Evolutionary conservation across 2,329 filamentous ascomycete species (phyloP).

Genomic region (Geosmithia putterillii): DNA sequence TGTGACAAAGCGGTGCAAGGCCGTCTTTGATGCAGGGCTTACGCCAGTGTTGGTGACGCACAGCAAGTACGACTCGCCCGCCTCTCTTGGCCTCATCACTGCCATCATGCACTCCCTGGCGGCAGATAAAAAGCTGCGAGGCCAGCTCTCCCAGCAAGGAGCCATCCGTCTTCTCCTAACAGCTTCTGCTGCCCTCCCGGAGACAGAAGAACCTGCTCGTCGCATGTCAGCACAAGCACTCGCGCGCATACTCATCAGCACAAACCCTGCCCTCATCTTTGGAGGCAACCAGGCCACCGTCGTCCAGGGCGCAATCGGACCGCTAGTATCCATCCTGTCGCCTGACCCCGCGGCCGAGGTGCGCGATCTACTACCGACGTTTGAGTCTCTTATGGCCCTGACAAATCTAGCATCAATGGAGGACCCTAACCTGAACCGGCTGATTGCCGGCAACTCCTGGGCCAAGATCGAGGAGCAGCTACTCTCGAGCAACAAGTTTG

Average conservation of each 20-base stretch:
- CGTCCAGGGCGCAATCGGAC: constrained; percentile 68
- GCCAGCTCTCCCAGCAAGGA: constrained; percentile 83
- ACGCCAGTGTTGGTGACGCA: constrained; percentile 67
- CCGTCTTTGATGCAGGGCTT: constrained; percentile 66
- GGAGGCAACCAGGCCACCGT: constrained; percentile 62
- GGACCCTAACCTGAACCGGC: constrained; percentile 47
- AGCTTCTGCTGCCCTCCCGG: constrained; percentile 49
- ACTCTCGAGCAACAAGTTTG: constrained; percentile 59
- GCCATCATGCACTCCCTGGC: constrained; percentile 70
- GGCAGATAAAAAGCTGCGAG: constrained; percentile 60
- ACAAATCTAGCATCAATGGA: constrained; percentile 86
- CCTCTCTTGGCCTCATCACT: constrained; percentile 59
- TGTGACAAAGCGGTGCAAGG: constrained; percentile 63
- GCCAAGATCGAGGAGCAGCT: constrained; percentile 71
- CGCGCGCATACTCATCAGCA: constrained; percentile 75
- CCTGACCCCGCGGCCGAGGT: constrained; percentile 50
- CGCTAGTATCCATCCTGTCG: constrained; percentile 62
- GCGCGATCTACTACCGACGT: constrained; percentile 74
- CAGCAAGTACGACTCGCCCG: constrained; percentile 58
- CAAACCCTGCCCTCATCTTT: constrained; percentile 76
- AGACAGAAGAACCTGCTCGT: constrained; percentile 31
- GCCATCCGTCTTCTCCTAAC: constrained; percentile 74
- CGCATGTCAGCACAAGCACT: constrained; percentile 66
- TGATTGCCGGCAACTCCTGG: constrained; percentile 66
- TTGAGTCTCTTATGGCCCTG: constrained; percentile 81